These are phyloP conservation scores for Reutealis trisperma DNA, from an alignment of 345 rosid species.

Conservation along the genomic window DNA sequence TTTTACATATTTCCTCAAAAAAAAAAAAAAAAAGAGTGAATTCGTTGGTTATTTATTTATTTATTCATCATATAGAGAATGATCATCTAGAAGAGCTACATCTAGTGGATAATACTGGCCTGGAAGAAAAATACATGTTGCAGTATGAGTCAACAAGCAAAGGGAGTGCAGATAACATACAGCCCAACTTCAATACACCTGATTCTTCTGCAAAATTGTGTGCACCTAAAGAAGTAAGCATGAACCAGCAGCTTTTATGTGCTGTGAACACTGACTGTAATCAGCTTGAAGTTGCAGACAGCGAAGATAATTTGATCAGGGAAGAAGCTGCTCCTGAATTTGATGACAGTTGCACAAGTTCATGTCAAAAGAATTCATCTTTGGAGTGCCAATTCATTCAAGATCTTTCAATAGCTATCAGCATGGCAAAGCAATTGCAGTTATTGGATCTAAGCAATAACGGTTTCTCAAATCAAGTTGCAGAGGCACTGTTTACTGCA, in stretches of 20 bases:
- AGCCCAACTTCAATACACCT: conserved; percentile 24
- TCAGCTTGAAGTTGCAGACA: conserved; percentile 80
- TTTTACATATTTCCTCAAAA: neutral
- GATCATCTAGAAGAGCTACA: conserved; percentile 70
- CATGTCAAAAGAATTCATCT: conserved; percentile 41
- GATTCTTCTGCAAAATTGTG: conserved; percentile 22
- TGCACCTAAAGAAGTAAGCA: conserved; percentile 25
- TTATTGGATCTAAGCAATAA: conserved; percentile 71
- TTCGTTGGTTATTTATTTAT: conserved; percentile 8
- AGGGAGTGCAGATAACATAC: conserved; percentile 24
- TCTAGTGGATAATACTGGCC: conserved; percentile 56
- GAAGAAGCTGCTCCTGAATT: conserved; percentile 39
- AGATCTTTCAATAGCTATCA: conserved; percentile 61
- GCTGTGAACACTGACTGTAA: conserved; percentile 38
- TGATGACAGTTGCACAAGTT: conserved; percentile 51
- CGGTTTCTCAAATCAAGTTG: conserved; percentile 49
- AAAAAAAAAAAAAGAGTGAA: no score
- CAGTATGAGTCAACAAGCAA: conserved; percentile 21
- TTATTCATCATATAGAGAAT: conserved; percentile 50
- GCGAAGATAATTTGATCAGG: conserved; percentile 58
- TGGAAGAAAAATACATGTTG: conserved; percentile 27
- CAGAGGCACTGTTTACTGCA: conserved; percentile 53
- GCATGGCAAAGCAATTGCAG: conserved; percentile 61
- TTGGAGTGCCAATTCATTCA: conserved; percentile 38
- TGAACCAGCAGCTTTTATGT: conserved; percentile 34